Evolutionary conservation across 768 basidiomycete species (phyloP).

Genomic region (Serendipita sp.): DNA sequence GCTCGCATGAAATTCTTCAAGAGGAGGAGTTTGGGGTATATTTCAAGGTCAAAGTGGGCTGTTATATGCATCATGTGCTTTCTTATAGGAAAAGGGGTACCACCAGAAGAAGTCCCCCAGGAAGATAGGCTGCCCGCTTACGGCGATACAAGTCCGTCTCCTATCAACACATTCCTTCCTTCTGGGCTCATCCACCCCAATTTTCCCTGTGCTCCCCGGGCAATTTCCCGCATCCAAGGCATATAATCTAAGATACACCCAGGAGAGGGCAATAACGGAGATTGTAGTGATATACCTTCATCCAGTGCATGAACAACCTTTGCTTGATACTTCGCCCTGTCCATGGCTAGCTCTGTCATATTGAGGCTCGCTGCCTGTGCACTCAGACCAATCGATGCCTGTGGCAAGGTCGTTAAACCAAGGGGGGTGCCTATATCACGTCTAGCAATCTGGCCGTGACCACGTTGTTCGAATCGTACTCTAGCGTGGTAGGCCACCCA

Average conservation of each 20-base stretch:
- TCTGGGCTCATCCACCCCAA: constrained; percentile 18
- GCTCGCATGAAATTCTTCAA: too few relatives aligned
- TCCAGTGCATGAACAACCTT: constrained; percentile 31
- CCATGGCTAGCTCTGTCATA: background rate
- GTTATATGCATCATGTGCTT: too few relatives aligned
- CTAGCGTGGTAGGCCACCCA: constrained; percentile 15
- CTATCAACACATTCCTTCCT: constrained; percentile 28
- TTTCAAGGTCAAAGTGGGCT: too few relatives aligned
- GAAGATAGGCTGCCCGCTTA: too few relatives aligned
- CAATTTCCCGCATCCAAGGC: constrained; percentile 50
- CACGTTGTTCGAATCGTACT: constrained; percentile 23
- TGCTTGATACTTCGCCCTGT: constrained; percentile 21
- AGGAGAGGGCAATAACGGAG: constrained; percentile 24
- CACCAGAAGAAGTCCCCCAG: too few relatives aligned
- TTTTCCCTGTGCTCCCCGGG: constrained; percentile 17
- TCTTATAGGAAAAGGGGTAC: background rate
- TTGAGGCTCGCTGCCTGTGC: constrained; percentile 7
- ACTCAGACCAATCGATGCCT: background rate
- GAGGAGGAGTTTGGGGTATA: too few relatives aligned
- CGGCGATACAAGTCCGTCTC: constrained; percentile 5
- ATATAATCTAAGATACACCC: constrained; percentile 49
- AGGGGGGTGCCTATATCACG: constrained; percentile 4
- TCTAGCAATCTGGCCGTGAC: constrained; percentile 14
- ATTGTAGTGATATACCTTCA: constrained; percentile 28
- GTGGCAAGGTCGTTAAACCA: background rate